Percentiles rank a stretch among this genome's conserved stretches.
These are phyloP conservation scores for Umbellularia californica DNA, from an alignment of 164 flowering plant genomes.

Conservation along the genomic window DNA sequence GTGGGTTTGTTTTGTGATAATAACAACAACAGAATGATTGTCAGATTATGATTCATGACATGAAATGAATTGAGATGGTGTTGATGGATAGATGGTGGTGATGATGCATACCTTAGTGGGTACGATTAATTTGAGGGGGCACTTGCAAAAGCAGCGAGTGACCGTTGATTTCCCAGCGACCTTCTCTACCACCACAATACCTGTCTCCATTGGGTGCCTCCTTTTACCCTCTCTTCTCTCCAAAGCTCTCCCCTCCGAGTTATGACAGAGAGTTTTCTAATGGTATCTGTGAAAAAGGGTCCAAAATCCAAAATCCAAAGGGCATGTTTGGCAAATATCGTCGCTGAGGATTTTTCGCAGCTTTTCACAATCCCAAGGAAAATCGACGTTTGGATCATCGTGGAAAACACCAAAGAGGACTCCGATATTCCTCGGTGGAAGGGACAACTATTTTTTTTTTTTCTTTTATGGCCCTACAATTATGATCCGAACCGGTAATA, in stretches of 20 bases:
- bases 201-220: slow-evolving; percentile 42
- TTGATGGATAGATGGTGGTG: neutral
- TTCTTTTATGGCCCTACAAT: no score
- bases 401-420: no score
- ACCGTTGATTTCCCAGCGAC: slow-evolving; percentile 66
- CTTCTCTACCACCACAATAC: slow-evolving; percentile 58
- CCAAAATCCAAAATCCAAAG: no score
- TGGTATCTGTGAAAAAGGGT: no score
- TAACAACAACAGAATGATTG: neutral
- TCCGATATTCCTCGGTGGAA: no score
- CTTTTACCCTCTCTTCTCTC: slow-evolving; percentile 15
- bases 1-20: neutral
- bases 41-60: neutral
- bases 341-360: no score
- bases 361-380: no score
- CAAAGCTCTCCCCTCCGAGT: neutral
- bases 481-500: no score
- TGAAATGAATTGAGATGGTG: neutral
- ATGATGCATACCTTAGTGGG: slow-evolving; percentile 61
- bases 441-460: no score
- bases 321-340: no score
- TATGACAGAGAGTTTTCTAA: no score
- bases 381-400: no score
- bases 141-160: slow-evolving; percentile 73
- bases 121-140: slow-evolving; percentile 87